Percentiles rank a stretch among this genome's conserved stretches.
Conservation (phyloP, 225 moss, liverwort and hornwort species). For the Asterella californica region DNA sequence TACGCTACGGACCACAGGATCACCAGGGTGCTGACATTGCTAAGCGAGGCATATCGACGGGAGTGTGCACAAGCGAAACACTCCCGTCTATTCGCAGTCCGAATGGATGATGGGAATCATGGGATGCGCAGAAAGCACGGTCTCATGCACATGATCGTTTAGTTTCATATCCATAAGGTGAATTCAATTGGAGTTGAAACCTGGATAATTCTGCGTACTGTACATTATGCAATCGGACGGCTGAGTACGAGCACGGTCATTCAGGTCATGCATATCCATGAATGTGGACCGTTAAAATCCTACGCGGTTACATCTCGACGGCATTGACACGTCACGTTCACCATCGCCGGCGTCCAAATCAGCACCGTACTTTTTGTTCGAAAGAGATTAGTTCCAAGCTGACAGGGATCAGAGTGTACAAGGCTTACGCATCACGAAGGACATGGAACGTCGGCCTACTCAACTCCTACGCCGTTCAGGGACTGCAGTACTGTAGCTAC, state of each 20-base stretch:
- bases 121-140: no score
- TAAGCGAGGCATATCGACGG: no score
- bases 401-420: neutral
- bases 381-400: neutral
- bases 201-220: neutral
- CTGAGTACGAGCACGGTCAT: neutral
- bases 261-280: neutral
- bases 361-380: neutral
- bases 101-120: no score
- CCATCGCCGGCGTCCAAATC: neutral
- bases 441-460: neutral
- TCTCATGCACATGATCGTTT: no score
- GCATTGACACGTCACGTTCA: no score
- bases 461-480: neutral
- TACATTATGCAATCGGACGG: neutral
- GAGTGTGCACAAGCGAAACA: no score
- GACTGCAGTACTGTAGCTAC: neutral
- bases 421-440: no score
- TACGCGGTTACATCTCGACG: neutral
- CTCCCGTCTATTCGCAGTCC: no score
- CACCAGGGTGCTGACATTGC: no score
- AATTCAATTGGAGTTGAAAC: neutral
- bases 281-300: neutral
- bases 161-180: no score
- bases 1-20: no score